These are phyloP conservation scores for Saturnispora dispora DNA, from an alignment of 805 yeast species.

Conservation along the genomic window DNA sequence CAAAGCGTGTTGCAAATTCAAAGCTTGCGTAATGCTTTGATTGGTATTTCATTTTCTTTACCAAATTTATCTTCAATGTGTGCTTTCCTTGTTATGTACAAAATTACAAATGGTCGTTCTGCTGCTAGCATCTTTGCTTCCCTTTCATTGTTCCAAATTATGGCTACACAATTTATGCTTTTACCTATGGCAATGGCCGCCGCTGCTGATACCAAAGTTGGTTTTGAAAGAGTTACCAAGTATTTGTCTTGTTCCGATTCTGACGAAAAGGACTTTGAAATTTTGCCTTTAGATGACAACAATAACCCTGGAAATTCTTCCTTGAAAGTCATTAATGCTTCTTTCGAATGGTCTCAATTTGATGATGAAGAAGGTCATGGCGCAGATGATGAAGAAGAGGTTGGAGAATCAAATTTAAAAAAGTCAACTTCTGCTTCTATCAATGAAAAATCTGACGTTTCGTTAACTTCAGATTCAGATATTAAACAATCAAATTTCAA, in stretches of 20 bases:
- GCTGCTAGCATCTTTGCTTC: constrained; percentile 64
- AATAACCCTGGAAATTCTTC: constrained; percentile 27
- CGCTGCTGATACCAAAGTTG: constrained; percentile 56
- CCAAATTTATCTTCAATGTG: constrained; percentile 68
- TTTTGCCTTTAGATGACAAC: constrained; percentile 15
- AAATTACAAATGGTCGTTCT: constrained; percentile 29
- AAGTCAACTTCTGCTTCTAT: neutral
- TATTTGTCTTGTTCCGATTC: constrained; percentile 34
- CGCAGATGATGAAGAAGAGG: constrained; percentile 8
- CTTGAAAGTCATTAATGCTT: constrained; percentile 42
- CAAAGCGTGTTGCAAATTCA: constrained; percentile 49
- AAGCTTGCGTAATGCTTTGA: constrained; percentile 44
- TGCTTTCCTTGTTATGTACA: constrained; percentile 35
- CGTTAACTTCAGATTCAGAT: neutral
- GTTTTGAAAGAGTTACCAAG: constrained; percentile 47
- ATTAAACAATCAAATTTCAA: neutral
- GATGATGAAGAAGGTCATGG: constrained; percentile 25
- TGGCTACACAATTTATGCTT: constrained; percentile 55
- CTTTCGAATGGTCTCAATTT: constrained; percentile 59
- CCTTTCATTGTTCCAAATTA: constrained; percentile 51
- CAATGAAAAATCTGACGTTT: neutral
- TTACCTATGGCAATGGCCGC: constrained; percentile 62
- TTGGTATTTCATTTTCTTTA: constrained; percentile 49
- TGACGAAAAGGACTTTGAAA: constrained; percentile 28
- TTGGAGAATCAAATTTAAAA: neutral